These are phyloP conservation scores for Malus hybrid DNA, from an alignment of 331 rosid genomes.

Conservation along the genomic window DNA sequence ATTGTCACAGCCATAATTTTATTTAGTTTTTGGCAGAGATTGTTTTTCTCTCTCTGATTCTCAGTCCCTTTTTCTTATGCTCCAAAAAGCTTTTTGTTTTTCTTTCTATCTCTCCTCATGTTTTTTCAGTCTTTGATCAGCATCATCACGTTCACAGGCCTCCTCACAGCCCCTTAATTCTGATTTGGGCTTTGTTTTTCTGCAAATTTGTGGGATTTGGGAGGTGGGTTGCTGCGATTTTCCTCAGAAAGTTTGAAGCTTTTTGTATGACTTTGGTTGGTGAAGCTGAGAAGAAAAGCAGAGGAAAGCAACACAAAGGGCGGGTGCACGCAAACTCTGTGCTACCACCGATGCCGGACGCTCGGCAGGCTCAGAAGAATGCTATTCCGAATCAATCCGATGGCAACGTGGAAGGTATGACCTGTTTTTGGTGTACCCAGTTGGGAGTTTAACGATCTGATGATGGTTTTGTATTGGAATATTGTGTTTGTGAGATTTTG, in stretches of 20 bases:
- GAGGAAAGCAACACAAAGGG: neutral
- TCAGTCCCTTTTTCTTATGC: neutral
- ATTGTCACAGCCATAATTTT: slow-evolving; percentile 26
- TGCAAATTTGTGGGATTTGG: slow-evolving; percentile 17
- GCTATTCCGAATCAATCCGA: slow-evolving; percentile 59
- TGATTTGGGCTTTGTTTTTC: neutral
- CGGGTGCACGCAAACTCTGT: slow-evolving; percentile 20
- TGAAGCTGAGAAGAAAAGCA: slow-evolving; percentile 18
- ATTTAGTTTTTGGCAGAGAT: neutral
- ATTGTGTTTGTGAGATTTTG: slow-evolving; percentile 1
- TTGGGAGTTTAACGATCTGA: slow-evolving; percentile 31
- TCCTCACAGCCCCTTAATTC: slow-evolving; percentile 16
- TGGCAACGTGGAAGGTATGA: slow-evolving; percentile 64
- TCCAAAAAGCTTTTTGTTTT: neutral
- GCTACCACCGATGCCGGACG: slow-evolving; percentile 88
- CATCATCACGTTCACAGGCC: slow-evolving; percentile 17
- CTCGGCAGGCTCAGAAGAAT: slow-evolving; percentile 63
- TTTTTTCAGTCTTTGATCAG: slow-evolving; percentile 19
- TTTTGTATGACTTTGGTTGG: slow-evolving; percentile 51
- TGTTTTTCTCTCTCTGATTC: slow-evolving; percentile 26
- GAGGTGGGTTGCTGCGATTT: slow-evolving; percentile 30
- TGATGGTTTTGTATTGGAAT: neutral
- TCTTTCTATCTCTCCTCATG: slow-evolving; percentile 3
- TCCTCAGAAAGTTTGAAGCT: slow-evolving; percentile 25
- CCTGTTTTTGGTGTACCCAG: slow-evolving; percentile 6